Evolutionary conservation across 2,329 filamentous ascomycete genomes (phyloP).

Genomic region (Cytospora chrysosperma): DNA sequence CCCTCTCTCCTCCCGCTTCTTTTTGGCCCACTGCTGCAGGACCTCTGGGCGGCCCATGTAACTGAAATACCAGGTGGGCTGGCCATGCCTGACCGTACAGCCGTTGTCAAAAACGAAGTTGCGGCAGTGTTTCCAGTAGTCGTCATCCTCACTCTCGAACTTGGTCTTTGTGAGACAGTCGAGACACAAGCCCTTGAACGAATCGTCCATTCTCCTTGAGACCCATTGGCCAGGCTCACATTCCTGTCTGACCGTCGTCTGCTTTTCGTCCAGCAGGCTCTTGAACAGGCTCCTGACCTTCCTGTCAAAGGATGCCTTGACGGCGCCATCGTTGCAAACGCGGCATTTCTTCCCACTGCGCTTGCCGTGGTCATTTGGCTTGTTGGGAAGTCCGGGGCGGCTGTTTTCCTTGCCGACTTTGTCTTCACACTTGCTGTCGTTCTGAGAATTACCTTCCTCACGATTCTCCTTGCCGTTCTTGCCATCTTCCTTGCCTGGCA

Average conservation of each 20-base stretch:
- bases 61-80: neutral
- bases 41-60: neutral
- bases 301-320: constrained; percentile 5
- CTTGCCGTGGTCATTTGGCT: too few relatives aligned
- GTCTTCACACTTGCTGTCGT: neutral
- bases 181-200: constrained; percentile 2
- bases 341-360: neutral
- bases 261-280: constrained; percentile 2
- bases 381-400: neutral
- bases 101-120: neutral
- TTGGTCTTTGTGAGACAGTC: neutral
- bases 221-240: neutral
- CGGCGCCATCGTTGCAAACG: neutral
- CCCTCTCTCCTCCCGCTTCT: neutral
- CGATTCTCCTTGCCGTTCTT: neutral
- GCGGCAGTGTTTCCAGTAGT: neutral
- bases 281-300: neutral
- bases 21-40: neutral
- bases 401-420: neutral
- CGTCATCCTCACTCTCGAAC: neutral
- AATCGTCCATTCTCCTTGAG: neutral
- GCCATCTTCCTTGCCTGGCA: neutral
- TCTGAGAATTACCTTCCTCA: neutral
- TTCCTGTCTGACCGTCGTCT: neutral
- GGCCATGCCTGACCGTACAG: neutral